Percentiles rank a stretch among this genome's conserved stretches.
These are phyloP conservation scores for Fonsecaea pedrosoi DNA, from an alignment of 2,329 filamentous ascomycete genomes.

Conservation along the genomic window DNA sequence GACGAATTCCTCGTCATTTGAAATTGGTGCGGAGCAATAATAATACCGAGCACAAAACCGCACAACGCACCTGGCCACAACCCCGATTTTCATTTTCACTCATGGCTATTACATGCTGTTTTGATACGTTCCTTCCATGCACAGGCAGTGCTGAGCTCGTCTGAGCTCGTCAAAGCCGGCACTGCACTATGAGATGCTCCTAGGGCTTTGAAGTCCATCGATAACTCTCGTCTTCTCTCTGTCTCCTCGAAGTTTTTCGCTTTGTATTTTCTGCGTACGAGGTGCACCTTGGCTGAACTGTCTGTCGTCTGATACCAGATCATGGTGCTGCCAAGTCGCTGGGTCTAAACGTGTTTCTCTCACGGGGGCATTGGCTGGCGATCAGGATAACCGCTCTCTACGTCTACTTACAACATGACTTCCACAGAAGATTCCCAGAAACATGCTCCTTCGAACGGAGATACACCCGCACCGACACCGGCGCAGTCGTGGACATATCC, in stretches of 20 bases:
- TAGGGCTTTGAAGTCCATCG: background rate
- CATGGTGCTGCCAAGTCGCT: background rate
- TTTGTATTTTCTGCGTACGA: background rate
- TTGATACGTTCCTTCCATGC: background rate
- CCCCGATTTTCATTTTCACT: background rate
- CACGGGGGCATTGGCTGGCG: background rate
- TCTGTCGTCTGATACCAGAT: background rate
- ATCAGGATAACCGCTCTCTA: background rate
- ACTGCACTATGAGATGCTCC: background rate
- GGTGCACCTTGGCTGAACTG: background rate
- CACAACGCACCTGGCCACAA: no score
- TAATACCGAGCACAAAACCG: no score
- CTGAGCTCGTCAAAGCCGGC: background rate
- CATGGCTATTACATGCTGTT: background rate
- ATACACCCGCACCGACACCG: conserved; percentile 16
- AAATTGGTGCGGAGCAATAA: background rate
- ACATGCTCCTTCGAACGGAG: background rate
- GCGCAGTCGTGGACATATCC: conserved; percentile 58
- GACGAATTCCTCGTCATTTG: no score
- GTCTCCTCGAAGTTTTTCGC: background rate
- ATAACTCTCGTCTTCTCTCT: background rate
- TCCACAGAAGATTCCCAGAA: conserved; percentile 16
- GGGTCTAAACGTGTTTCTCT: background rate
- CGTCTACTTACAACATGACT: conserved; percentile 15
- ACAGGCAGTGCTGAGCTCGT: conserved; percentile 3